Evolutionary conservation across 2,329 filamentous ascomycete genomes (phyloP), one percentile per base, ranked within the genome.

Genomic region (Mycosphaerelloides madeirae): DNA sequence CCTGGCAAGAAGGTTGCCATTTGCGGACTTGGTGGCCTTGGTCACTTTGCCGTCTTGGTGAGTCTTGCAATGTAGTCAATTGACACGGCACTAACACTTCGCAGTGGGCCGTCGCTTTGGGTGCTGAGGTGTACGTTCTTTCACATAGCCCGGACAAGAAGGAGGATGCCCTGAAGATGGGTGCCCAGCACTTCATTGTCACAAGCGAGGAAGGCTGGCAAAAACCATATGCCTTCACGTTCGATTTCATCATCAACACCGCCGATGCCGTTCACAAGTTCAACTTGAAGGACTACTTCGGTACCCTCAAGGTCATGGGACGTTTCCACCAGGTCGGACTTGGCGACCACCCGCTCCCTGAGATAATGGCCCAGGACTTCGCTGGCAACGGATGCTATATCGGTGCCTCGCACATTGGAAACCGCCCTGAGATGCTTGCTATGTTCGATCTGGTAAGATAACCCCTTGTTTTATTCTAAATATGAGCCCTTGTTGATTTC

Each of bases 1-100:
- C 84, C 84, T 1, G 87, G 87, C 50, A 87, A 86, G 73, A 87
- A 87, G 70, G 80, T 89, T 16, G 85, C 78, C 29, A 79, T 90
- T 49, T 79, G 88, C 7, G 85, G 85, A 50, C 71, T 88, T 53
- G 70, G 56, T 64, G 68, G 63, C 9, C 22, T 25, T 5, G 22
- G 22, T 9, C 22, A 25, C 22, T 25, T 15, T 15, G 31, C 36
- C 36, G 38, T 14, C n/a, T n/a, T n/a, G n/a, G n/a, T n/a, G n/a
- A n/a, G n/a, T n/a, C n/a, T n/a, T n/a, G n/a, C n/a, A n/a, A n/a
- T n/a, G n/a, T n/a, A n/a, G 16, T 37, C 15, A 13, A 12, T 19
- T 12, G 42, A 70, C 67, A n/a, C n/a, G n/a, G n/a, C n/a, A n/a
- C n/a, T n/a, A n/a, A n/a, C 72, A 75, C 63, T 75, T 73, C 41